phyloP scores from a whole-genome alignment of 2,329 filamentous ascomycete species.

The Metarhizium brunneum region DNA sequence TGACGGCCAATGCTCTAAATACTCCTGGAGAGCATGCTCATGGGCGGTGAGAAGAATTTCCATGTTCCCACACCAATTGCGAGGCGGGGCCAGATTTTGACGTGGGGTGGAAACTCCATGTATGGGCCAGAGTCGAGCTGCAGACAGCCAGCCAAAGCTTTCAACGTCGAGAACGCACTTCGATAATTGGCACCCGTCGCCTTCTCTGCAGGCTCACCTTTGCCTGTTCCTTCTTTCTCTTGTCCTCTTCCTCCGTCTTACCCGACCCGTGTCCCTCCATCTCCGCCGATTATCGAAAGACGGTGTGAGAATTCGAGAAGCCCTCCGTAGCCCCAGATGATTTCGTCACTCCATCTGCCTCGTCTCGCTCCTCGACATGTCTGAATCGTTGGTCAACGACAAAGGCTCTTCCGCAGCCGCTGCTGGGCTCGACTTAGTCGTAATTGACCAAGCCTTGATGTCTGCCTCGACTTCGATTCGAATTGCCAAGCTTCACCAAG shows the following conservation, averaged over 20 bases:
- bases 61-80: background rate
- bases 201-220: background rate
- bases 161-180: background rate
- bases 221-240: background rate
- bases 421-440: conserved; percentile 37
- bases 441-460: conserved; percentile 40
- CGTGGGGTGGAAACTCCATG: background rate
- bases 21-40: background rate
- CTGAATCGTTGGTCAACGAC: conserved; percentile 19
- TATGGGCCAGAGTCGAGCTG: background rate
- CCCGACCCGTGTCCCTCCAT: background rate
- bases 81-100: background rate
- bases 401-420: conserved; percentile 34
- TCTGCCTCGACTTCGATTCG: conserved; percentile 54
- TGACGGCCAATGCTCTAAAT: background rate
- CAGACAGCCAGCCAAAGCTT: background rate
- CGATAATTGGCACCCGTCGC: background rate
- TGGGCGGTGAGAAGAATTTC: background rate
- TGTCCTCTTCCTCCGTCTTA: background rate
- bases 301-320: background rate
- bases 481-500: conserved; percentile 41
- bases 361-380: conserved; percentile 21
- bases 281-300: background rate
- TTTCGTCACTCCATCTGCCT: conserved; percentile 15
- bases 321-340: conserved; percentile 22